phyloP scores from a whole-genome alignment of 306 rosid species.

The Dryas octopetala region DNA sequence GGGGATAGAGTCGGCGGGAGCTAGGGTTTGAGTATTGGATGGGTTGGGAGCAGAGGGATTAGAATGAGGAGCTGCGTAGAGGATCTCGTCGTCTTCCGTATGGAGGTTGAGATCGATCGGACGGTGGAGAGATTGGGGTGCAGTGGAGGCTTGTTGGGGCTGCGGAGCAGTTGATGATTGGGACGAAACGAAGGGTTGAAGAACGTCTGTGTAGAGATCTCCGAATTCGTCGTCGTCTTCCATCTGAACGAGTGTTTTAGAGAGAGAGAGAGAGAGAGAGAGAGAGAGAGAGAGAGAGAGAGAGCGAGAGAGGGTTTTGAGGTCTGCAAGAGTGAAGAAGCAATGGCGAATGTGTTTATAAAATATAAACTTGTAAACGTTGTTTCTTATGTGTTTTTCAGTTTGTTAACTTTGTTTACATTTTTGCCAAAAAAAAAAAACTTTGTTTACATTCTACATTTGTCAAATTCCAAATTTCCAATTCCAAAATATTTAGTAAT shows the following conservation, averaged over 20 bases:
- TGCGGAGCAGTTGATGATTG: slow-evolving; percentile 45
- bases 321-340: slow-evolving; percentile 25
- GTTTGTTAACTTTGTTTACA: no score
- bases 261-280: slow-evolving; percentile 4
- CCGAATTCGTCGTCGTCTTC: slow-evolving; percentile 99
- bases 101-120: slow-evolving; percentile 70
- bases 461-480: background rate
- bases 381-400: background rate
- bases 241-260: slow-evolving; percentile 33
- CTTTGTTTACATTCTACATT: background rate
- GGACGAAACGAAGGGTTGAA: slow-evolving; percentile 57
- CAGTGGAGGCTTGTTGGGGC: slow-evolving; percentile 26
- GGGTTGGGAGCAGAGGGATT: slow-evolving; percentile 28
- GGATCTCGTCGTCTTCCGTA: slow-evolving; percentile 38
- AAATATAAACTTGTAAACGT: background rate
- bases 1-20: slow-evolving; percentile 27
- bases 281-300: background rate
- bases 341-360: background rate
- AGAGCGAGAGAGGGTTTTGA: slow-evolving; percentile 26
- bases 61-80: slow-evolving; percentile 35
- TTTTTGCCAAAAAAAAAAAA: no score
- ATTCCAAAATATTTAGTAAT: background rate
- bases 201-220: slow-evolving; percentile 94
- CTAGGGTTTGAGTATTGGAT: slow-evolving; percentile 35
- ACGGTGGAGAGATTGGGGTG: slow-evolving; percentile 33